Percentiles rank a stretch among this genome's conserved stretches.
Conservation (phyloP, 23 red algal species). For the Cyanidiococcus yangmingshanensis region DNA sequence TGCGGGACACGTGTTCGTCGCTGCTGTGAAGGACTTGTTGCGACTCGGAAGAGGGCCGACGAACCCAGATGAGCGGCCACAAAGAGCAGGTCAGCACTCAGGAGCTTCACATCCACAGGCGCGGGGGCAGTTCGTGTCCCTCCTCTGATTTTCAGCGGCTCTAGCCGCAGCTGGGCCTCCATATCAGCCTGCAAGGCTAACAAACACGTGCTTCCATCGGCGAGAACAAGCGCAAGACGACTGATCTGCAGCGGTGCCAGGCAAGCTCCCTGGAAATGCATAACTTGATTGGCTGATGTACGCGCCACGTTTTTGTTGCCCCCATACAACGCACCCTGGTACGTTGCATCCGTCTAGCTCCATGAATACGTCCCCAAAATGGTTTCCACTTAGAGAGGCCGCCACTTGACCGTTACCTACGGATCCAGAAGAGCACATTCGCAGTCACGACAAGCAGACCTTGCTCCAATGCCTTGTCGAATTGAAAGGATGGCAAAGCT, state of each 20-base stretch:
- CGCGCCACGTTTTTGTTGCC: not conserved
- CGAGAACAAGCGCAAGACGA: not conserved
- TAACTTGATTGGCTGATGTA: not conserved
- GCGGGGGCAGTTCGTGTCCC: not conserved
- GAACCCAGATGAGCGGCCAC: slow-evolving; percentile 12
- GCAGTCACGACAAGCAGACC: slow-evolving; percentile 40
- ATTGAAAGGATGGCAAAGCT: slow-evolving; percentile 15
- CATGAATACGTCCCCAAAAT: slow-evolving; percentile 51
- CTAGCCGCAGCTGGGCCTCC: not conserved
- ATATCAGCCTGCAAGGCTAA: not conserved
- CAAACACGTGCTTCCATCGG: not conserved
- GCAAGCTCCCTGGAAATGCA: not conserved
- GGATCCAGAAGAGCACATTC: slow-evolving; percentile 49
- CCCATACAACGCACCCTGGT: not conserved
- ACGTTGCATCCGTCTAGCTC: not conserved
- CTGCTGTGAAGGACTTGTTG: not conserved
- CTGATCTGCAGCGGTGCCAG: not conserved
- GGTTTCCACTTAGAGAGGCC: slow-evolving; percentile 49
- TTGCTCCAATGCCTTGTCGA: slow-evolving; percentile 38
- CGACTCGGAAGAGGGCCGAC: not conserved
- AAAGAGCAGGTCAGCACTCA: not conserved
- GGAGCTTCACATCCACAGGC: not conserved
- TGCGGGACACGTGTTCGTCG: not conserved
- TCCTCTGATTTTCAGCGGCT: not conserved
- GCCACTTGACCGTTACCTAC: slow-evolving; percentile 34